Evolutionary conservation across 2,329 filamentous ascomycete genomes (phyloP).

Genomic region (Ciborinia camelliae): DNA sequence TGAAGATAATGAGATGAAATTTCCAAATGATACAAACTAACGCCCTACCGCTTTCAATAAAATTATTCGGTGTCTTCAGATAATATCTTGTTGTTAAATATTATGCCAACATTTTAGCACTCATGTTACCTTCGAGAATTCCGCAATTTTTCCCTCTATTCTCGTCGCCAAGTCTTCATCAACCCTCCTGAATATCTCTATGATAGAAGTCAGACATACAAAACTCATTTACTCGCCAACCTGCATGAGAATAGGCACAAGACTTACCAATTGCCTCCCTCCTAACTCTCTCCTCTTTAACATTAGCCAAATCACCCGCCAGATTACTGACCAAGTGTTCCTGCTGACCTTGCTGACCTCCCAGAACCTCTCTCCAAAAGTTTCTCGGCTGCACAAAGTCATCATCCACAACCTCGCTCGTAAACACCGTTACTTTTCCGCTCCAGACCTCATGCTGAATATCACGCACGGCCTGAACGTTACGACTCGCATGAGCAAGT

Average conservation of each 20-base stretch:
- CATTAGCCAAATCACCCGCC: background rate
- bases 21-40: background rate
- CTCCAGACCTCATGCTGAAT: conserved; percentile 36
- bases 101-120: too few relatives aligned
- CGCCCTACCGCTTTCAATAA: background rate
- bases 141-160: background rate
- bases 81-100: background rate
- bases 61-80: background rate
- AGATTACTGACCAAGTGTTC: background rate
- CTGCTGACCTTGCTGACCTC: background rate
- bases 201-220: background rate
- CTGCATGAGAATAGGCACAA: background rate
- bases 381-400: conserved; percentile 42
- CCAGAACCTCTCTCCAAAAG: conserved; percentile 35
- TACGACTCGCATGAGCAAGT: background rate
- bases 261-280: background rate
- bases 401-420: conserved; percentile 36
- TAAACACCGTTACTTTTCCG: conserved; percentile 24
- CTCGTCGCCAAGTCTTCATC: background rate
- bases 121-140: background rate
- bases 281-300: background rate
- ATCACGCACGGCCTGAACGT: conserved; percentile 3
- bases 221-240: background rate
- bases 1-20: background rate
- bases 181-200: background rate